Base-by-base conservation (phyloP, 192 early-diverging fungal species). In the Pilaira anomala region DNA sequence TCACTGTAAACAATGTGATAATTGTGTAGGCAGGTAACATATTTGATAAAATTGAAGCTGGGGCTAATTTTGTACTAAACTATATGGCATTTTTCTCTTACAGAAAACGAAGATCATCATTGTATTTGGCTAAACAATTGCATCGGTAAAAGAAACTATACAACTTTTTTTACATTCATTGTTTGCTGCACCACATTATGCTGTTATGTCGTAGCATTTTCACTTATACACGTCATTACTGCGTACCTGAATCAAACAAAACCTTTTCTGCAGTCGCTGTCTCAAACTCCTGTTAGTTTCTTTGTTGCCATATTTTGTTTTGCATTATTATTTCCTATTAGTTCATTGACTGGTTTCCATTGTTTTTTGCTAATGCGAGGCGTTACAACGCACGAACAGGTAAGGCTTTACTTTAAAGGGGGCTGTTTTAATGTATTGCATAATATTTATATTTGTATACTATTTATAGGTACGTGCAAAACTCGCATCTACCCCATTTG, bases 111-210 rank as follows among this genome's bases (percentile, higher is more conserved):
- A 58, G 90, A 93, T 75, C 91, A 94, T 62, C 92, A 98, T 71
- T 98, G 96, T 69, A 88, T 93, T 24, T 98, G 94, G 94, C 87
- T 92, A 7, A 92, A 89, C 66, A 95, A 92, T 74, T 96, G 94
- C 72, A 84, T 98, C 48, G 96, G 96, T 3, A 82, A 83, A 30
- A 75, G 88, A 57, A 91, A 91, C 73, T 91, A 91, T 71, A 81
- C 85, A 14, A 84, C 87, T 44, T 97, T 97, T 64, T 88, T 93
- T 67, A 82, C 81, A 13, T 94, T 95, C 59, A 75, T 94, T 7
- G 44, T 80, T 28, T 69, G 80, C 0, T 74, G 79, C n/a, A 83
- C 84, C 3, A 3, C 85, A n/a, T 50, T 95, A 61, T 78, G 83
- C 44, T 8, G 81, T 55, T 84, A 87, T 66, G 77, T 89, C 16